Base-by-base conservation (phyloP, 2,329 filamentous ascomycete genomes). In the Fusarium citri region DNA sequence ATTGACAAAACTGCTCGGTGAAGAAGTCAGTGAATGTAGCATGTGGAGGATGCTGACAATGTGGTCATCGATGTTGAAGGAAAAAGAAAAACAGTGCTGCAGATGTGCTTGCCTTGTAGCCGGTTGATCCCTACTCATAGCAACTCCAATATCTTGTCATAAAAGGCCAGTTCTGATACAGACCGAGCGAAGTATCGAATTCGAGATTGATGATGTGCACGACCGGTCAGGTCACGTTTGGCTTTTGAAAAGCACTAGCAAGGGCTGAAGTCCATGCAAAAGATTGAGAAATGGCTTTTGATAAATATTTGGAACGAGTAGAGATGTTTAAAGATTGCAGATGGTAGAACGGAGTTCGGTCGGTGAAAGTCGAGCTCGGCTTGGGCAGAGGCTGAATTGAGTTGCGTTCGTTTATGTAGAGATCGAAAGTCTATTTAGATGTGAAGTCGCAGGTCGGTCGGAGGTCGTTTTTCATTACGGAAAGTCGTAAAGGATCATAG, bases 81-180 rank as follows among this genome's bases (percentile, higher is more conserved):
- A 41, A 31, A 64, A 31, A n/a, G 40, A 50, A 55, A 48, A 40
- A 20, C 48, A 65, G 55, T 61, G 53, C 41, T 58, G 47, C 47
- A 53, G 60, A 49, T 55, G n/a, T 48, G 72, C 80, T 80, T 84
- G 82, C 88, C 87, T 89, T 78, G 83, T 82, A 80, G 81, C 80
- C 78, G 80, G 80, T 81, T 84, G 84, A 81, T 89, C 85, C 81
- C 85, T 85, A 84, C 83, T 89, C 88, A 90, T 90, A 89, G 86
- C 87, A 88, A 72, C 76, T 80, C 72, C 64, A 60, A 63, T 61
- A 49, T 58, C 43, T 64, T 74, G 64, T 76, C 72, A 75, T 73
- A 66, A 66, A 66, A 75, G 63, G 61, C 69, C 65, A 72, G 62
- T 61, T 68, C 43, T 54, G 41, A 59, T 54, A 50, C 58, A 72